Conservation (phyloP, 805 yeast species). For the Kodamaea kaohsiungensis region DNA sequence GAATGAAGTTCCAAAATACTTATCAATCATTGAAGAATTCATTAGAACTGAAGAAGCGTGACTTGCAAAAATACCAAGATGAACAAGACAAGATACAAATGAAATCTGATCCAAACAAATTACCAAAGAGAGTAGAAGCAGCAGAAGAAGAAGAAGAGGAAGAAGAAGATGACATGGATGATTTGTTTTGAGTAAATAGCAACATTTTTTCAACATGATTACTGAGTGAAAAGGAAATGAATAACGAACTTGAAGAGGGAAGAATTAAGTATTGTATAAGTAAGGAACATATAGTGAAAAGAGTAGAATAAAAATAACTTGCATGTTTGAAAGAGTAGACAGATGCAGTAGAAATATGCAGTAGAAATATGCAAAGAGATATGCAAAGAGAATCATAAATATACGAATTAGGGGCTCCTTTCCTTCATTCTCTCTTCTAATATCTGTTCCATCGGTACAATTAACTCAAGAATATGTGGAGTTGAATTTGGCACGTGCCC, state of each 20-base stretch:
- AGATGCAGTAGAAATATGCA: no score
- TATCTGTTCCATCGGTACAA: no score
- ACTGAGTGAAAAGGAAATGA: not conserved
- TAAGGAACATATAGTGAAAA: not conserved
- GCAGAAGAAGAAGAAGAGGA: constrained; percentile 16
- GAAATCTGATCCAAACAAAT: constrained; percentile 26
- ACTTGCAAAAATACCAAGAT: constrained; percentile 42
- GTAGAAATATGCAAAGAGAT: no score
- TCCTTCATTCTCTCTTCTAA: no score
- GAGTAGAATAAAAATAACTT: not conserved
- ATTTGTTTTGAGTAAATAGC: constrained; percentile 26
- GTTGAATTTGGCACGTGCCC: no score
- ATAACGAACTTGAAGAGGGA: not conserved
- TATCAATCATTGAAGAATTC: constrained; percentile 78
- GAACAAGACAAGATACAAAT: constrained; percentile 28
- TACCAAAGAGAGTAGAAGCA: constrained; percentile 8
- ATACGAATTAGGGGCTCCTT: no score
- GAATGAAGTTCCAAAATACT: constrained; percentile 81
- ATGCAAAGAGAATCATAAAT: no score
- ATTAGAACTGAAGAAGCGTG: constrained; percentile 75
- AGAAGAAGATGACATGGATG: constrained; percentile 38
- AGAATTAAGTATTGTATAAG: not conserved
- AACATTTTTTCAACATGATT: not conserved
- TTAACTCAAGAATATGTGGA: no score
- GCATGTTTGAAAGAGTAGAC: not conserved